Evolutionary conservation across 352 stramenopile genomes (phyloP).

Genomic region (Phytophthora pinifolia): DNA sequence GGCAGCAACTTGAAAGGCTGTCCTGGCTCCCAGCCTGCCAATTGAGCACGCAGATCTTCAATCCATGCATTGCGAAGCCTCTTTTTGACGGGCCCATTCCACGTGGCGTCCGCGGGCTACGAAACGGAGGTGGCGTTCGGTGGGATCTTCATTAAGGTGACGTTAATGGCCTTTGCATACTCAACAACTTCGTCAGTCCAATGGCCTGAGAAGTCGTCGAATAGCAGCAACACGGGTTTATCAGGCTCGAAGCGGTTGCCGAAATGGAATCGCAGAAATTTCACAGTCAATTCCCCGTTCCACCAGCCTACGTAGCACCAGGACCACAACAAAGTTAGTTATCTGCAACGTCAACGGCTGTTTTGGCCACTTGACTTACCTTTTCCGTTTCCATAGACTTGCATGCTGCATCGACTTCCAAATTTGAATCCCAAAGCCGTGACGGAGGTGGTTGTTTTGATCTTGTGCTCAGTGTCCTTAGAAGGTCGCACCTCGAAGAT

Average conservation of each 20-base stretch:
- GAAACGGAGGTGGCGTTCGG: slow-evolving; percentile 13
- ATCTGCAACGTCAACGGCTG: too few species aligned
- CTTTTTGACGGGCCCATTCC: slow-evolving; percentile 16
- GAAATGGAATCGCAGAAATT: slow-evolving; percentile 11
- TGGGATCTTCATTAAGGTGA: slow-evolving; percentile 6
- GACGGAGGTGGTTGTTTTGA: neutral
- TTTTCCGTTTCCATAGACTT: slow-evolving; percentile 1
- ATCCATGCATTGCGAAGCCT: slow-evolving; percentile 10
- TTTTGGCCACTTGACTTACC: neutral
- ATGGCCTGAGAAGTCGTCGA: too few species aligned
- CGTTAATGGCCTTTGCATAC: slow-evolving; percentile 12
- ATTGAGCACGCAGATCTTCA: neutral
- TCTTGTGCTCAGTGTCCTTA: neutral
- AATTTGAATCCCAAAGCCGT: neutral
- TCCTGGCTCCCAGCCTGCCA: neutral
- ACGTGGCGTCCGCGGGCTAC: slow-evolving; percentile 10
- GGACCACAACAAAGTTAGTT: too few species aligned
- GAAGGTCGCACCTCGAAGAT: neutral
- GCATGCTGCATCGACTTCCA: neutral
- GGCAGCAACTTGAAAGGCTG: neutral
- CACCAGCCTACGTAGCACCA: slow-evolving; percentile 8
- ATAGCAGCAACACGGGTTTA: too few species aligned
- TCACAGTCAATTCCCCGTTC: slow-evolving; percentile 10
- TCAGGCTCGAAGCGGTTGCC: neutral
- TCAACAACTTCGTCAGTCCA: too few species aligned